A percentile compares a stretch with the other conserved stretches of the same genome.
Conservation (phyloP, 805 yeast species). For the Scheffersomyces stipitis region DNA sequence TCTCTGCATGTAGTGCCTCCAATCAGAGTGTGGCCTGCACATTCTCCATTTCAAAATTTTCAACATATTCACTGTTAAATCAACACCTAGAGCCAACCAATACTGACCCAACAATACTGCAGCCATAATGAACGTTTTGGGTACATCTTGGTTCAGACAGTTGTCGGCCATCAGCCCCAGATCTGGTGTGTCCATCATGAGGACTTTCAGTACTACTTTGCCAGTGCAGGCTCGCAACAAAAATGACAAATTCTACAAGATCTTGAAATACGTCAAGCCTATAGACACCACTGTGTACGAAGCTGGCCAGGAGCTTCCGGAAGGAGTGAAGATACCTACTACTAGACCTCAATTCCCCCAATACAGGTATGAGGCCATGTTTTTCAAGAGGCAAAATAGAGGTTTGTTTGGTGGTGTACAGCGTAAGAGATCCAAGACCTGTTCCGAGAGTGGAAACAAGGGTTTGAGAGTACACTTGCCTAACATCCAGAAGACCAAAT, state of each 20-base stretch:
- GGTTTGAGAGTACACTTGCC: constrained; percentile 77
- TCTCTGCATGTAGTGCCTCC: no score
- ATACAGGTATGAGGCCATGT: constrained; percentile 66
- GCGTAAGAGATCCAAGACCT: constrained; percentile 70
- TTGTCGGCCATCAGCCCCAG: neutral
- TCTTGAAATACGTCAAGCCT: constrained; percentile 39
- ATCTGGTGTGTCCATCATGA: neutral
- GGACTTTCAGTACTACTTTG: constrained; percentile 5
- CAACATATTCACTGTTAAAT: no score
- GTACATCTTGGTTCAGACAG: neutral
- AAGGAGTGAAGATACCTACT: constrained; percentile 23
- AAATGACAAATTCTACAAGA: constrained; percentile 39
- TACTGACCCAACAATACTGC: neutral
- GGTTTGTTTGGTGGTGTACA: constrained; percentile 92
- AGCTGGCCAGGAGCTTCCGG: constrained; percentile 36
- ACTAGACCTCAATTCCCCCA: constrained; percentile 23
- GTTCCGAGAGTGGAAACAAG: constrained; percentile 76
- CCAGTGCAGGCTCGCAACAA: constrained; percentile 9
- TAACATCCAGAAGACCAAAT: constrained; percentile 68
- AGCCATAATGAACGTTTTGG: neutral
- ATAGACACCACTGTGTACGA: constrained; percentile 34
- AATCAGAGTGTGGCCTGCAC: no score
- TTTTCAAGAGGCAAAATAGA: constrained; percentile 79
- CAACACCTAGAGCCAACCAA: neutral
- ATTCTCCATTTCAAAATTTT: no score